Evolutionary conservation across 2,329 filamentous ascomycete species (phyloP).

Genomic region (Talaromyces sp.): DNA sequence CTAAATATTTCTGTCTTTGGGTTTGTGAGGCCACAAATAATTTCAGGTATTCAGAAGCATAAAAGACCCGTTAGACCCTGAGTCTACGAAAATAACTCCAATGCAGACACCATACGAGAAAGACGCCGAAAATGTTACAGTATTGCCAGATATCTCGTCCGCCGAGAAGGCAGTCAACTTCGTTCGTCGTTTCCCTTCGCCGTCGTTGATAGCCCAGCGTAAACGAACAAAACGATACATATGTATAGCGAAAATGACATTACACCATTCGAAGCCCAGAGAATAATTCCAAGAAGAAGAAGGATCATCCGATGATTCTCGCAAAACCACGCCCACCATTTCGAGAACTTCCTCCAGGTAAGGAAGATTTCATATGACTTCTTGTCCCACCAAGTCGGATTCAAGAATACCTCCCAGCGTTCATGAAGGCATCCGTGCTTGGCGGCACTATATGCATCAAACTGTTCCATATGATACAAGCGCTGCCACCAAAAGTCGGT

Average conservation of each 20-base stretch:
- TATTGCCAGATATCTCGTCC: too few species aligned
- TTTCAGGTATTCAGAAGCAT: too few species aligned
- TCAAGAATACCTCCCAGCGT: neutral
- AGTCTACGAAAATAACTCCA: neutral
- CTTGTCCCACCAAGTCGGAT: neutral
- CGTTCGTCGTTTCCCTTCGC: too few species aligned
- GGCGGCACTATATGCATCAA: neutral
- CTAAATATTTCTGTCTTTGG: too few species aligned
- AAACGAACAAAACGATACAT: neutral
- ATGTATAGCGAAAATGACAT: neutral
- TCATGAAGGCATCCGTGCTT: conserved; percentile 3
- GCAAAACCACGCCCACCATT: neutral
- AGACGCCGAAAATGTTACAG: too few species aligned
- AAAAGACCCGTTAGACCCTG: too few species aligned
- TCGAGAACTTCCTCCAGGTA: neutral
- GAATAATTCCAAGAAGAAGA: neutral
- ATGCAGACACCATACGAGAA: neutral
- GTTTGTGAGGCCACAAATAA: too few species aligned
- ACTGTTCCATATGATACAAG: neutral
- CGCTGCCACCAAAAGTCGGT: neutral
- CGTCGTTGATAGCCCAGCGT: neutral
- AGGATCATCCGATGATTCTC: neutral
- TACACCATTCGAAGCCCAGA: neutral
- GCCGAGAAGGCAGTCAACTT: neutral
- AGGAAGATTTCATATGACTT: neutral